phyloP scores from a whole-genome alignment of 2,329 filamentous ascomycete species.

The Neofusicoccum kwambonambiense region DNA sequence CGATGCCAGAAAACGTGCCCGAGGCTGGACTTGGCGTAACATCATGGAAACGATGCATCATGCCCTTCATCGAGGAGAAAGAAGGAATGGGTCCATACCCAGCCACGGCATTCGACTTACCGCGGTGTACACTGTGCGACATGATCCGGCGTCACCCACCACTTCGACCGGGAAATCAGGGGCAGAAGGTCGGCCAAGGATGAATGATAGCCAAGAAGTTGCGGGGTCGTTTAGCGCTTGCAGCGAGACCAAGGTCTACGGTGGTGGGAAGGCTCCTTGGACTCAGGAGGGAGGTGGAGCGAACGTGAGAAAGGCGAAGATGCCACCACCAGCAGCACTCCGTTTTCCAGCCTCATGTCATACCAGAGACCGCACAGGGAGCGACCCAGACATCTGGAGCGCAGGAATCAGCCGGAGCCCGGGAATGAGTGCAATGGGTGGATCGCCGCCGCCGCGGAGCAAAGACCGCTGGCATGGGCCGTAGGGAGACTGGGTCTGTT shows the following conservation, averaged over 20 bases:
- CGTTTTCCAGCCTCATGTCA: not conserved
- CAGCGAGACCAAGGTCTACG: not conserved
- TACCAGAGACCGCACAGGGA: not conserved
- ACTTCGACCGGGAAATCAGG: not conserved
- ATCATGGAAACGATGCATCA: not conserved
- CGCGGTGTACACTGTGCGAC: not conserved
- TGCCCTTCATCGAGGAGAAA: not conserved
- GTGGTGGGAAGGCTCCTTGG: not conserved
- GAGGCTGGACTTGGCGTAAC: not conserved
- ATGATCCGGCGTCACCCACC: not conserved
- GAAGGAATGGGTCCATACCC: not conserved
- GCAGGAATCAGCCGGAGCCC: not conserved
- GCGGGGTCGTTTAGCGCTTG: not conserved
- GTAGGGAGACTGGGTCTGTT: too few species aligned
- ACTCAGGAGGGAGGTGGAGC: not conserved
- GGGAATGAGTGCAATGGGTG: not conserved
- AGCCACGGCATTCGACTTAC: not conserved
- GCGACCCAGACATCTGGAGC: not conserved
- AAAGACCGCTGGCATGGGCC: not conserved
- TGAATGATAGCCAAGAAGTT: not conserved
- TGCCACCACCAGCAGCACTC: not conserved
- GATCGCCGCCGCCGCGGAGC: not conserved
- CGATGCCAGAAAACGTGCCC: too few species aligned
- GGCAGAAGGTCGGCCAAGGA: not conserved
- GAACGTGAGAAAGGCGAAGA: not conserved